Evolutionary conservation across 768 basidiomycete species (phyloP), one percentile per base, ranked within the genome.

Genomic region (Russula dissimulans): DNA sequence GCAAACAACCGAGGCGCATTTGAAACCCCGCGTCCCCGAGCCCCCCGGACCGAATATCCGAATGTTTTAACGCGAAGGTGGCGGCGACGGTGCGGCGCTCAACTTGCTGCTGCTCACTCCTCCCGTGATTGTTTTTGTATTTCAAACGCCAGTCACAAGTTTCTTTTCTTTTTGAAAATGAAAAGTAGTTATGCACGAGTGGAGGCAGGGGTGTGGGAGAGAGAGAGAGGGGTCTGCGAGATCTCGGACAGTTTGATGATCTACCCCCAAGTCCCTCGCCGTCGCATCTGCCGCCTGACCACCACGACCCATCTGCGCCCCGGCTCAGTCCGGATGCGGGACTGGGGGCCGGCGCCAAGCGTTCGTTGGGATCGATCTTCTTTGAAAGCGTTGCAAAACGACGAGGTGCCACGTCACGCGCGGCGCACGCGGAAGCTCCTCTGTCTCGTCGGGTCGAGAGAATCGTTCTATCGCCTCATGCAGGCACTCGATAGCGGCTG

Each of bases 391-490:
- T 54, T 54, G 42, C 52, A 31, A 17, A 26, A 44, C 42, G 42
- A 32, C 42, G 42, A 54, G 43, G 31, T 34, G 59, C 53, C 59
- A 60, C 54, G 59, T 60, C 59, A 60, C 22, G 22, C 48, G n/a
- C 51, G 45, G 45, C 36, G 31, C 38, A 32, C 12, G 38, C 8
- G 31, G 32, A 46, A 38, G 34, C 22, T 47, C 18, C 14, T 46
- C 14, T 15, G 38, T 38, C 34, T 41, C 39, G 10, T 14, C 14
- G 39, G 39, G 10, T 14, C 39, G 26, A 5, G 43, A 59, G 31
- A 34, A 31, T 4, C 31, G 39, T 42, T 32, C 44, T 38, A 11
- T 39, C 50, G 18, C 22, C 34, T 15, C 46, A 48, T 10, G 44
- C 38, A 41, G 22, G 12, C 26, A 57, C 46, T 47, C 26, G 38